Conservation (phyloP, 768 basidiomycete genomes). For the Leucocoprinus leucothites region DNA sequence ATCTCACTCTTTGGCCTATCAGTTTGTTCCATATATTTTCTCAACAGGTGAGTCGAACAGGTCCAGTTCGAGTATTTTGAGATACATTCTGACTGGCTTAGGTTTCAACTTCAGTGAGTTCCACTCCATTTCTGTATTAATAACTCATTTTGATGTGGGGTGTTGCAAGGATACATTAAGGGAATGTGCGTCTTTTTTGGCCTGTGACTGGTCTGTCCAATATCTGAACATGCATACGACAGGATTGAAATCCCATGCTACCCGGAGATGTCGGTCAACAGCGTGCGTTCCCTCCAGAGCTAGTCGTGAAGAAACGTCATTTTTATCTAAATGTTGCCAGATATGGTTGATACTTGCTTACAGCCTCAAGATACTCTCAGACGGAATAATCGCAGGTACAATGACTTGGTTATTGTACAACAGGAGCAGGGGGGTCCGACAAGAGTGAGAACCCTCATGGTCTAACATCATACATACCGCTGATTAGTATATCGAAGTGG, state of each 20-base stretch:
- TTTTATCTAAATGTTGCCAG: not conserved
- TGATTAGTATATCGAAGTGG: not conserved
- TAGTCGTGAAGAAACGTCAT: too few species aligned
- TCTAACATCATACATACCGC: not conserved
- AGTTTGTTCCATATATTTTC: constrained; percentile 4
- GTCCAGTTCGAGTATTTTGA: not conserved
- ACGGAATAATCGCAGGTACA: not conserved
- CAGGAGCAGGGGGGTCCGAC: not conserved
- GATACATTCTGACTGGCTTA: not conserved
- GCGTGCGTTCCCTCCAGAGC: not conserved
- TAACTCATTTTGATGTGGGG: not conserved
- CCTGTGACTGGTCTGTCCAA: too few species aligned
- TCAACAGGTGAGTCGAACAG: not conserved
- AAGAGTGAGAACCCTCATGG: not conserved
- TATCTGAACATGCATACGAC: not conserved
- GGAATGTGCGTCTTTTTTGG: not conserved
- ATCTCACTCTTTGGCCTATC: not conserved
- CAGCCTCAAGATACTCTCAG: constrained; percentile 1
- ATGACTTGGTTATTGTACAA: constrained; percentile 8
- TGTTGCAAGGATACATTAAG: not conserved
- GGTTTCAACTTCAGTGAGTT: not conserved
- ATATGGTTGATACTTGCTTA: constrained; percentile 1
- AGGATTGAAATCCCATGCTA: constrained; percentile 1
- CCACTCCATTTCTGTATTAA: not conserved
- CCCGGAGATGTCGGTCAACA: not conserved